Evolutionary conservation across 768 basidiomycete genomes (phyloP).

Genomic region (Lenzites betulinus): DNA sequence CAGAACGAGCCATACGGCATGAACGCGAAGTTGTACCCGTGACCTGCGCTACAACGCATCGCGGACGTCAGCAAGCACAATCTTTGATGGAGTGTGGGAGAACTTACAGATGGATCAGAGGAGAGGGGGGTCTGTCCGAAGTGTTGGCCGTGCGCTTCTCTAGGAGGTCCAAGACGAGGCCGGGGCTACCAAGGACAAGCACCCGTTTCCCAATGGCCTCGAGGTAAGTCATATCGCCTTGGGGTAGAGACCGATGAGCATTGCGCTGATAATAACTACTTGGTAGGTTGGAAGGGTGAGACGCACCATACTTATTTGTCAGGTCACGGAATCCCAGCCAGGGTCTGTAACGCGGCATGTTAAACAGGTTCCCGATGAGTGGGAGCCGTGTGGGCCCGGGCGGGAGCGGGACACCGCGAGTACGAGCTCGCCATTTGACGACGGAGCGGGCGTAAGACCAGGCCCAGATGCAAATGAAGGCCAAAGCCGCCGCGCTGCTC

Average conservation of each 20-base stretch:
- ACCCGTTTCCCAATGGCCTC: conserved; percentile 12
- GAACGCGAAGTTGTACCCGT: conserved; percentile 1
- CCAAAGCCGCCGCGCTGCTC: neutral
- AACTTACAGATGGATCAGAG: conserved; percentile 13
- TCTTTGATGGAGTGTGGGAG: neutral
- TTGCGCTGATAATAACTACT: no score
- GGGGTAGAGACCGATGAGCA: no score
- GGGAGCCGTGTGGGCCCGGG: conserved; percentile 22
- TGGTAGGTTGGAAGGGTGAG: no score
- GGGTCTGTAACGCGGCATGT: conserved; percentile 10
- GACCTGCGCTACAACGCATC: conserved; percentile 2
- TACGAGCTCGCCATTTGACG: neutral
- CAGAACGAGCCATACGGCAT: conserved; percentile 12
- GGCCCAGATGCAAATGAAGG: neutral
- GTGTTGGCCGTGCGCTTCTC: conserved; percentile 26
- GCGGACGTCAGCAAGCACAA: neutral
- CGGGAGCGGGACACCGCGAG: conserved; percentile 15
- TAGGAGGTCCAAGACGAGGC: conserved; percentile 22
- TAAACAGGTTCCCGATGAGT: conserved; percentile 16
- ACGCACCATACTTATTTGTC: conserved; percentile 15
- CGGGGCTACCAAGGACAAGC: conserved; percentile 17
- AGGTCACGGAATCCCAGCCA: conserved; percentile 16
- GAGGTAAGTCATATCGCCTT: conserved; percentile 20
- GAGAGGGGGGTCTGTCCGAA: conserved; percentile 2
- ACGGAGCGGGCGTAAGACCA: neutral